Evolutionary conservation across 352 stramenopile genomes (phyloP).

Genomic region (Phytophthora litchii): DNA sequence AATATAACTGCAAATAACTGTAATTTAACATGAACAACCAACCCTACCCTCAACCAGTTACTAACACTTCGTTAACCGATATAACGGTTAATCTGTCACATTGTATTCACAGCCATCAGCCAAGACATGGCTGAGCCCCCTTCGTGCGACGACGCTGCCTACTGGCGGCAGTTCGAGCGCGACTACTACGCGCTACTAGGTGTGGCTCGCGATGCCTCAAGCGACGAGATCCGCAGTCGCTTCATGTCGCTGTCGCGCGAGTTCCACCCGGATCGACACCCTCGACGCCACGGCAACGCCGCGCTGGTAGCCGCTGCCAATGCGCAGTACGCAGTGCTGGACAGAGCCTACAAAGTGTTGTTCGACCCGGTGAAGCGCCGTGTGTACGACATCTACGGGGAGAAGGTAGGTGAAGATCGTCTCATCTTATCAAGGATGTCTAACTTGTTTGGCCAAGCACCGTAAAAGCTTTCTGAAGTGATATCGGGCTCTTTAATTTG

Average conservation of each 20-base stretch:
- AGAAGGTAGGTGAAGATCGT: constrained; percentile 41
- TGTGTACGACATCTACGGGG: constrained; percentile 82
- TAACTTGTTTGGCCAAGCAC: too few relatives aligned
- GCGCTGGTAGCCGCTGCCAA: constrained; percentile 71
- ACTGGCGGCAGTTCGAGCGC: constrained; percentile 66
- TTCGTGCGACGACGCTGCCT: constrained; percentile 19
- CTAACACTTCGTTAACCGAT: too few relatives aligned
- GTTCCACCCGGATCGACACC: constrained; percentile 84
- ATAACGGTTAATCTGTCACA: too few relatives aligned
- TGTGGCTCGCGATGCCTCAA: constrained; percentile 55
- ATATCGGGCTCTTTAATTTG: constrained; percentile 8
- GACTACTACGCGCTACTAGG: constrained; percentile 88
- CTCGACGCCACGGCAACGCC: constrained; percentile 36
- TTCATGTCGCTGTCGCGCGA: constrained; percentile 81
- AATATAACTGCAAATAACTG: too few relatives aligned
- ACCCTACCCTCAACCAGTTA: too few relatives aligned
- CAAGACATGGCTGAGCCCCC: background rate
- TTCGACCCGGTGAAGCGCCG: constrained; percentile 65
- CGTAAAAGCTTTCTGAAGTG: constrained; percentile 2
- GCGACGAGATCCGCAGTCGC: constrained; percentile 68
- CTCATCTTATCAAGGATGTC: background rate
- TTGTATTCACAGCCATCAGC: too few relatives aligned
- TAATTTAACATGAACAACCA: too few relatives aligned
- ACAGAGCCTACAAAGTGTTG: constrained; percentile 86
- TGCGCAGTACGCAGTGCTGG: constrained; percentile 77